Base-by-base conservation (phyloP, 129 eudicot genomes). In the Pseudognaphalium luteoalbum region DNA sequence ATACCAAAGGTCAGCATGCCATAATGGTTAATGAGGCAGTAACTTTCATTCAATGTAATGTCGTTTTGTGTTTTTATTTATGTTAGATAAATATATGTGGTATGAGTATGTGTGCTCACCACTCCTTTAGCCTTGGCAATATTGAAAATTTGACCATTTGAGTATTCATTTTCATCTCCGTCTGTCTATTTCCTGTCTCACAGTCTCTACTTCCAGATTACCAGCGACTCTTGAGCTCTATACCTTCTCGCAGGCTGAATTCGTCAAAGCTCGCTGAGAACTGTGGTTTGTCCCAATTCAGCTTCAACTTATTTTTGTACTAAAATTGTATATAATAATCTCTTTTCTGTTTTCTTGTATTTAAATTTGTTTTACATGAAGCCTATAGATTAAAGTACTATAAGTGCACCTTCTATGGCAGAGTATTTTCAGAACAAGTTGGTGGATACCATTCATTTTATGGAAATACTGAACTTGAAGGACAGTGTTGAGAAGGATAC, bases 131-230 rank as follows among this genome's bases (percentile, higher is more conserved):
- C 39, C 68, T 76, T 34, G 33, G 57, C 70, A 73, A 79, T 86
- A 79, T 77, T 51, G 29, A 63, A 32, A 78, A 81, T 77, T 72
- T 68, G 64, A 17, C 75, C 60, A 75, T 39, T 54, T 81, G 72
- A 70, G 67, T 68, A 68, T 74, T 73, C 68, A 74, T 81, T 83
- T 83, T 89, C 81, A 80, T 82, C 78, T 85, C 71, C 73, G 74
- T 66, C 76, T 83, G 56, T 84, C 50, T 64, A 77, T 81, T 78
- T 88, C 85, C 64, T 89, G 83, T 84, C 84, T 86, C 85, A 84
- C 97, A 94, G 99, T 86, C 97, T 81, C 88, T 94, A 75, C 99
- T 94, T 94, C 99, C 96, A 86, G 96, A 94, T 86, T 94, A 94
- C 82, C 99, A 91, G 84, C 89, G 97, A 59, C 96, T 94, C 75